Evolutionary conservation across 2,329 filamentous ascomycete genomes (phyloP).

Genomic region (Teratosphaeria nubilosa): DNA sequence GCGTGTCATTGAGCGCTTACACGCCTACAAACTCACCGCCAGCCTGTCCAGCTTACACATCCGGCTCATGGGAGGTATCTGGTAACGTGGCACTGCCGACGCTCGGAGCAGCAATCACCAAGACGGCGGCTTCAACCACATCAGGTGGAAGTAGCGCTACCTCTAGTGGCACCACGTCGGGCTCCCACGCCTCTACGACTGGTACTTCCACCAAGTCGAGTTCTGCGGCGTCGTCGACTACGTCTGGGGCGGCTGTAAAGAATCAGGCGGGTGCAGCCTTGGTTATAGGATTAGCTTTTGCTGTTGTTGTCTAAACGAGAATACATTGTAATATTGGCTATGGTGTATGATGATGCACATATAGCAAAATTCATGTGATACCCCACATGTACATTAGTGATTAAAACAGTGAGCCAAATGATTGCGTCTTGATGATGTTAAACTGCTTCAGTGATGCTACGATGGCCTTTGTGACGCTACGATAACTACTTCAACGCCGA

Average conservation of each 20-base stretch:
- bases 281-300: background rate
- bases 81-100: conserved; percentile 60
- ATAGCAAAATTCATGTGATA: too few species aligned
- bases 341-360: background rate
- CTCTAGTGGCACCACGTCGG: background rate
- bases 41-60: conserved; percentile 59
- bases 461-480: too few species aligned
- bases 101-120: conserved; percentile 37
- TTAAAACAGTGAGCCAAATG: too few species aligned
- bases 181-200: background rate
- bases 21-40: conserved; percentile 51
- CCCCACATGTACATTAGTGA: too few species aligned
- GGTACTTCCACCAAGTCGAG: background rate
- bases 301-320: background rate
- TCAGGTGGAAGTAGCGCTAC: background rate
- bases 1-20: conserved; percentile 58
- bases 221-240: background rate
- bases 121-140: background rate
- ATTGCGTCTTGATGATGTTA: too few species aligned
- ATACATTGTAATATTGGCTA: background rate
- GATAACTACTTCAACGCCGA: too few species aligned
- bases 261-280: background rate
- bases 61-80: conserved; percentile 61
- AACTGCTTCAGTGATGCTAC: too few species aligned
- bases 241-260: background rate